Evolutionary conservation across 805 yeast species (phyloP).

Genomic region (Ogataea minuta): DNA sequence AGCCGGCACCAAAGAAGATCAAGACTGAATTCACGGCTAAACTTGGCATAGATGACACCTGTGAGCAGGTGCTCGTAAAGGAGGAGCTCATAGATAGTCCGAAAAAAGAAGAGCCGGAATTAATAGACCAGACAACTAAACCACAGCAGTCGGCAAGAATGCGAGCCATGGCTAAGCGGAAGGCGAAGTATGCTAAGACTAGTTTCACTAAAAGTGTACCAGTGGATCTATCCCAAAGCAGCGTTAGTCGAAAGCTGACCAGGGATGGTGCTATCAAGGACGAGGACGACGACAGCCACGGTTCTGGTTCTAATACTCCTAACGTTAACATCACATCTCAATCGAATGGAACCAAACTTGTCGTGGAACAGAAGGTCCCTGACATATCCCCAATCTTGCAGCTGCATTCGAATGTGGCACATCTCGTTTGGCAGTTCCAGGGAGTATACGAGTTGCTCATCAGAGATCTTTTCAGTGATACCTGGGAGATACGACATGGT

Average conservation of each 20-base stretch:
- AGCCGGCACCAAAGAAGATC: constrained; percentile 21
- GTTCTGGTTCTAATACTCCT: constrained; percentile 27
- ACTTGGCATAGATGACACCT: constrained; percentile 28
- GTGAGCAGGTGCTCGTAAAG: constrained; percentile 24
- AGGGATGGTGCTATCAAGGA: constrained; percentile 37
- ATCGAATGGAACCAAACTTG: constrained; percentile 75
- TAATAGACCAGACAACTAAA: constrained; percentile 3
- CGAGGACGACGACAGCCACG: constrained; percentile 14
- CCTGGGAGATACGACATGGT: constrained; percentile 96
- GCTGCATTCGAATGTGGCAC: constrained; percentile 68
- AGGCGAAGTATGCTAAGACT: constrained; percentile 70
- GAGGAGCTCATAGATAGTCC: constrained; percentile 4
- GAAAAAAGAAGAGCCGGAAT: constrained; percentile 8
- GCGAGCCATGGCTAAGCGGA: constrained; percentile 91
- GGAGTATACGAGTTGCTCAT: constrained; percentile 83
- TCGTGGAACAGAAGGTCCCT: constrained; percentile 72
- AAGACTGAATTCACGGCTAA: constrained; percentile 32
- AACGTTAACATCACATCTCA: constrained; percentile 64
- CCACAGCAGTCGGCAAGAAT: constrained; percentile 66
- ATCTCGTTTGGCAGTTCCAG: constrained; percentile 90
- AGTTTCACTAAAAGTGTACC: constrained; percentile 44
- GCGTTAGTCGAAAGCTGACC: constrained; percentile 56
- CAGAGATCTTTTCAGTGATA: constrained; percentile 75
- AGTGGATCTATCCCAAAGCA: constrained; percentile 69
- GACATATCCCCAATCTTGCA: constrained; percentile 66